Evolutionary conservation across 805 yeast species (phyloP).

Genomic region (Ogataea saltuana): DNA sequence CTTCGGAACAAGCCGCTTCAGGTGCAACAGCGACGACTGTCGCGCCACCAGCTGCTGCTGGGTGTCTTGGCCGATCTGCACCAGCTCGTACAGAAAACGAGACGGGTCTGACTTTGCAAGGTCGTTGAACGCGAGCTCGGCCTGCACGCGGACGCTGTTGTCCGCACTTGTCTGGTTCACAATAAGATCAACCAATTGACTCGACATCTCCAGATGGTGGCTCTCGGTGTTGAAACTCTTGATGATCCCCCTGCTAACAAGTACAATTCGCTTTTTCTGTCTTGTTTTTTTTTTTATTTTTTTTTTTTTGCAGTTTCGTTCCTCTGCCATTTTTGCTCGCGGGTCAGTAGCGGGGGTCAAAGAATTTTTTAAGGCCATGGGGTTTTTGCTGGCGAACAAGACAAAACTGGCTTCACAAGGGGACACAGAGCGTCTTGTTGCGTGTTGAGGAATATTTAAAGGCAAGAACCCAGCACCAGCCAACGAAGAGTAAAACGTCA

Average conservation of each 20-base stretch:
- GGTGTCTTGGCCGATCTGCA: slow-evolving; percentile 41
- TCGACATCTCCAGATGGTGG: slow-evolving; percentile 13
- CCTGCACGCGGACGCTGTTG: slow-evolving; percentile 49
- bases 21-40: slow-evolving; percentile 65
- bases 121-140: slow-evolving; percentile 52
- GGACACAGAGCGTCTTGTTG: slow-evolving; percentile 1
- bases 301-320: not conserved
- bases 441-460: too few species aligned
- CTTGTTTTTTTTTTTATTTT: not conserved
- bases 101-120: slow-evolving; percentile 52
- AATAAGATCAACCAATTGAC: slow-evolving; percentile 20
- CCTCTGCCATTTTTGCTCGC: slow-evolving; percentile 10
- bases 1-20: slow-evolving; percentile 66
- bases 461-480: too few species aligned
- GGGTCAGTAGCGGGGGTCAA: not conserved
- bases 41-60: slow-evolving; percentile 40
- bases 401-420: not conserved
- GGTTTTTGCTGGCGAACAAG: slow-evolving; percentile 7
- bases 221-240: not conserved
- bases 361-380: slow-evolving; percentile 1
- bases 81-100: slow-evolving; percentile 42
- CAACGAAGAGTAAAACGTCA: too few species aligned
- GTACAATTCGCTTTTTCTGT: not conserved
- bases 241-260: too few species aligned
- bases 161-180: slow-evolving; percentile 39